These are phyloP conservation scores for Ophiostoma sp. DNA, from an alignment of 2,329 filamentous ascomycete genomes.

Conservation along the genomic window DNA sequence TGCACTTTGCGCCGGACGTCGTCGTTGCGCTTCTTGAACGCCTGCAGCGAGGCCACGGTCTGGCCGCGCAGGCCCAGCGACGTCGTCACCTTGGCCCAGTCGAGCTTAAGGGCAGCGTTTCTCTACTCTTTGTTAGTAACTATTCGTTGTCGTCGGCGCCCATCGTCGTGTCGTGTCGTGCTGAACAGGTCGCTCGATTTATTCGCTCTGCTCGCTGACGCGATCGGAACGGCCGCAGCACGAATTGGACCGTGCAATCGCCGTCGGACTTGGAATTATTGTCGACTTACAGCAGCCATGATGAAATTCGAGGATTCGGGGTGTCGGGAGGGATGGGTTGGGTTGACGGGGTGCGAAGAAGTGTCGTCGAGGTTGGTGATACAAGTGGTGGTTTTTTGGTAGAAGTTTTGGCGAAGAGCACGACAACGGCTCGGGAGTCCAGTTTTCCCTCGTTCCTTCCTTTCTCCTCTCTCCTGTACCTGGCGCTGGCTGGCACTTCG, in stretches of 20 bases:
- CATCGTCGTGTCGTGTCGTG: neutral
- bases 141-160: conserved; percentile 31
- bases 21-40: conserved; percentile 99
- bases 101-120: conserved; percentile 98
- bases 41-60: conserved; percentile 85
- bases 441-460: conserved; percentile 21
- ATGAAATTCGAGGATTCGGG: conserved; percentile 24
- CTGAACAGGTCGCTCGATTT: too few relatives aligned
- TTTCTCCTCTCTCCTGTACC: conserved; percentile 21
- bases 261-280: neutral
- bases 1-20: conserved; percentile 93
- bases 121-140: conserved; percentile 65
- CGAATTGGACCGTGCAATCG: conserved; percentile 9
- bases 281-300: conserved; percentile 32
- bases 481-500: conserved; percentile 25
- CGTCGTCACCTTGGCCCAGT: conserved; percentile 93
- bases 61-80: conserved; percentile 95
- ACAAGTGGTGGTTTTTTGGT: conserved; percentile 18
- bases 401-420: conserved; percentile 22
- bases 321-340: conserved; percentile 6
- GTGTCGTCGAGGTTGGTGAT: conserved; percentile 14
- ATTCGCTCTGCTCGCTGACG: neutral
- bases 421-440: conserved; percentile 18
- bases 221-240: neutral
- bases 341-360: neutral